phyloP scores from a whole-genome alignment of 345 rosid species.

The Eucalyptus sp. region DNA sequence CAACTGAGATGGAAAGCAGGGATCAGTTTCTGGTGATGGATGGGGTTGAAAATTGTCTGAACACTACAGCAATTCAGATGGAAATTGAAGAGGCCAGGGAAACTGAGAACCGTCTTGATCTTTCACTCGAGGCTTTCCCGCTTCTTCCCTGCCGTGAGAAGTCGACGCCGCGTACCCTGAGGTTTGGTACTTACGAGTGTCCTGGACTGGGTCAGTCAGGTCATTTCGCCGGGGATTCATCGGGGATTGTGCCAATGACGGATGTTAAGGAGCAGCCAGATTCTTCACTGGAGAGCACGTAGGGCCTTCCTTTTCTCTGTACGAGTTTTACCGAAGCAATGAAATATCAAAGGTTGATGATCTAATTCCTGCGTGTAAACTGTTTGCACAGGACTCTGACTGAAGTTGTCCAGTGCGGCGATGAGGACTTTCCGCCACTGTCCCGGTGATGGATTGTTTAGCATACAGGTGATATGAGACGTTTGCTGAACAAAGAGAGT shows the following conservation, averaged over 20 bases:
- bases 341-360: neutral
- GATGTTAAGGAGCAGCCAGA: neutral
- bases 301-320: neutral
- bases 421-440: conserved; percentile 20
- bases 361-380: neutral
- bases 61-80: neutral
- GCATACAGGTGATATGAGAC: neutral
- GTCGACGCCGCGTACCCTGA: neutral
- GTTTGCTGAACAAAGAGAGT: neutral
- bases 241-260: neutral
- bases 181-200: neutral
- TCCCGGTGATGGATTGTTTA: neutral
- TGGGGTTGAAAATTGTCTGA: neutral
- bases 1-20: neutral
- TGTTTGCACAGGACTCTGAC: conserved; percentile 5
- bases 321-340: neutral
- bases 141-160: neutral
- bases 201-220: neutral
- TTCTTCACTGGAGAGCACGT: neutral
- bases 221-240: neutral
- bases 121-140: neutral
- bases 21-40: neutral
- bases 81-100: neutral
- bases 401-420: conserved; percentile 5
- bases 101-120: neutral